Conservation (phyloP, 495 filamentous ascomycete species). For the Monascus purpureus region DNA sequence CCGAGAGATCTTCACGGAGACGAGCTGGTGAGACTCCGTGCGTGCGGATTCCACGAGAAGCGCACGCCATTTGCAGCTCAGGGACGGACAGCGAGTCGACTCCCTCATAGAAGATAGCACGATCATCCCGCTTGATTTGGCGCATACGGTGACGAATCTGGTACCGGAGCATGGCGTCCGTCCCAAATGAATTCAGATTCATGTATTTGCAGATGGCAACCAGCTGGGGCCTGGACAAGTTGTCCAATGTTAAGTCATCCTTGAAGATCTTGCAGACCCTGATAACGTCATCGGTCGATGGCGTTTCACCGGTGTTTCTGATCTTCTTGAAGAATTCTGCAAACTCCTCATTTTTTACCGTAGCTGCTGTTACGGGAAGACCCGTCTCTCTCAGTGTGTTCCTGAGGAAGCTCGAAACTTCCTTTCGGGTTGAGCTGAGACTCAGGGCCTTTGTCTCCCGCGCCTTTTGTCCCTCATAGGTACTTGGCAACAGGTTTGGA, state of each 20-base stretch:
- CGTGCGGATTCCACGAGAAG: conserved; percentile 81
- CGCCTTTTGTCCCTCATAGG: conserved; percentile 82
- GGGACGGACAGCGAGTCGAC: conserved; percentile 85
- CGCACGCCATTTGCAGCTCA: conserved; percentile 83
- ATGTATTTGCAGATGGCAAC: conserved; percentile 98
- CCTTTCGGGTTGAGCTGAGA: conserved; percentile 76
- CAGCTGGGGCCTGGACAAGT: conserved; percentile 86
- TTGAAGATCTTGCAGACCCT: conserved; percentile 99
- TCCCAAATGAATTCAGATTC: conserved; percentile 93
- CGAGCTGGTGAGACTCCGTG: conserved; percentile 77
- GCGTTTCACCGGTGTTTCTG: conserved; percentile 77
- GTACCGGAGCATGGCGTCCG: conserved; percentile 94
- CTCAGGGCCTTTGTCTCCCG: conserved; percentile 77
- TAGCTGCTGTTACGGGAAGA: conserved; percentile 70
- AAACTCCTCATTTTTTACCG: conserved; percentile 87
- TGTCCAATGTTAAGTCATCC: conserved; percentile 95
- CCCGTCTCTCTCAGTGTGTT: conserved; percentile 87
- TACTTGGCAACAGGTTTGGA: conserved; percentile 92
- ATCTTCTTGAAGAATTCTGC: conserved; percentile 97
- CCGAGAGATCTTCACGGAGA: conserved; percentile 80
- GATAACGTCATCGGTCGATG: conserved; percentile 82
- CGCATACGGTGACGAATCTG: conserved; percentile 95
- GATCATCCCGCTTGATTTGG: conserved; percentile 96
- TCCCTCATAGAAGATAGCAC: conserved; percentile 87
- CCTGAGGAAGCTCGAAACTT: conserved; percentile 83